Conservation (phyloP, 495 filamentous ascomycete genomes). For the Saxophila tyrrhenica region DNA sequence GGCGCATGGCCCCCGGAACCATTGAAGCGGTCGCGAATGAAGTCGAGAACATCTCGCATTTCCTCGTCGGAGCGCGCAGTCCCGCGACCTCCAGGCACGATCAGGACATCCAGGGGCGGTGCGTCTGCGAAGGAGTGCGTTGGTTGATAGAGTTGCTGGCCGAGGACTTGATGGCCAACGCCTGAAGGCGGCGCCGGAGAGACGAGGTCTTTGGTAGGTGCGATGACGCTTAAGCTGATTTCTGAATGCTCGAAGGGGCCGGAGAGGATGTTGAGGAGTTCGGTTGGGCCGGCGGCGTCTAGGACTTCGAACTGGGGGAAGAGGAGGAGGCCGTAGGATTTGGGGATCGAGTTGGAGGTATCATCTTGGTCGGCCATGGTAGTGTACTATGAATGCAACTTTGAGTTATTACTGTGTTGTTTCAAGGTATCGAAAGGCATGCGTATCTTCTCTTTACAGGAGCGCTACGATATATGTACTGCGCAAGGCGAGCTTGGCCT, state of each 20-base stretch:
- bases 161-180: slow-evolving; percentile 22
- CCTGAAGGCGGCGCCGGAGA: slow-evolving; percentile 12
- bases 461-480: too few relatives aligned
- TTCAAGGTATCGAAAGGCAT: too few relatives aligned
- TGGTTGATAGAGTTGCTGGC: slow-evolving; percentile 39
- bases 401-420: too few relatives aligned
- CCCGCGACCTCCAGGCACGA: slow-evolving; percentile 49
- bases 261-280: slow-evolving; percentile 47
- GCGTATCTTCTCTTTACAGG: too few relatives aligned
- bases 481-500: too few relatives aligned
- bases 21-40: slow-evolving; percentile 4
- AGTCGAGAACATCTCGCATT: neutral
- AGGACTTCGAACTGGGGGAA: slow-evolving; percentile 43
- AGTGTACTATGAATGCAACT: too few relatives aligned
- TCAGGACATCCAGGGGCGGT: slow-evolving; percentile 47
- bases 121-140: slow-evolving; percentile 48
- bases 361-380: neutral
- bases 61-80: neutral
- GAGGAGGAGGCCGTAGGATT: slow-evolving; percentile 36
- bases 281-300: slow-evolving; percentile 51
- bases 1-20: slow-evolving; percentile 27
- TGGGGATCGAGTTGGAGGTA: neutral
- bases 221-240: slow-evolving; percentile 39
- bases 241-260: slow-evolving; percentile 4
- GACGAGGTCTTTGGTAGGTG: slow-evolving; percentile 44